Evolutionary conservation across 1,284 basidiomycete genomes (phyloP).

Genomic region (Cutaneotrichosporon spelunceum): DNA sequence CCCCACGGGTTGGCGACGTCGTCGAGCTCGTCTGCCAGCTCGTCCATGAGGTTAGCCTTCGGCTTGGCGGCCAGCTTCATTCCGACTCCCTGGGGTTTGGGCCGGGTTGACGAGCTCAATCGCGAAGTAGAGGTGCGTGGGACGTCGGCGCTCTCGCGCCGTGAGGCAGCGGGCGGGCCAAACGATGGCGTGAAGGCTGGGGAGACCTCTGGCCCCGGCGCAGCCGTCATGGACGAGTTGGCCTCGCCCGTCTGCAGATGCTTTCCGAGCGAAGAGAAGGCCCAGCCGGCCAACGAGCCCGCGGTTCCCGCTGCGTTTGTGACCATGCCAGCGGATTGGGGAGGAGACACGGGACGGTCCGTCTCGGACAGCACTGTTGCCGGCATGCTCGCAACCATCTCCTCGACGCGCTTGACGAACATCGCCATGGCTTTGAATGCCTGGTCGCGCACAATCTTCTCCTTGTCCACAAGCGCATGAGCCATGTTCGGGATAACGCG

Average conservation of each 20-base stretch:
- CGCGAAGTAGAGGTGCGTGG: background rate
- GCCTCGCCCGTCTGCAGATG: slow-evolving; percentile 72
- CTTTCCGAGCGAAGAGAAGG: slow-evolving; percentile 78
- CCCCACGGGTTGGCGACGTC: slow-evolving; percentile 63
- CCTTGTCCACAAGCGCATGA: slow-evolving; percentile 76
- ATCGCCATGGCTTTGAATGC: slow-evolving; percentile 86
- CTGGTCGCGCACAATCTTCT: slow-evolving; percentile 90
- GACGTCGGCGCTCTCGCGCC: slow-evolving; percentile 20
- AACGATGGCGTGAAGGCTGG: background rate
- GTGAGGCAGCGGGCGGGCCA: slow-evolving; percentile 24
- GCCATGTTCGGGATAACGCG: slow-evolving; percentile 84
- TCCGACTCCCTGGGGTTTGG: slow-evolving; percentile 35
- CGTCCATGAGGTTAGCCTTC: slow-evolving; percentile 55
- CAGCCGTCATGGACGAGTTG: slow-evolving; percentile 61
- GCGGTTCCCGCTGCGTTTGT: slow-evolving; percentile 85
- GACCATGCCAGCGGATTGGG: slow-evolving; percentile 58
- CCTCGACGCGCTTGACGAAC: slow-evolving; percentile 79
- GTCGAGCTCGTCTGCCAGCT: slow-evolving; percentile 56
- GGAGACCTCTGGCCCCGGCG: slow-evolving; percentile 17
- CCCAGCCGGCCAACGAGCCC: slow-evolving; percentile 87
- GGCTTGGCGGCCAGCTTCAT: slow-evolving; percentile 64
- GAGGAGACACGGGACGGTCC: slow-evolving; percentile 39
- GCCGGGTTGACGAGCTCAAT: background rate
- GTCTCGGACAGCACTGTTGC: slow-evolving; percentile 57
- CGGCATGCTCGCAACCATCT: slow-evolving; percentile 73